Evolutionary conservation across 176 grass and related monocot genomes (phyloP).

Genomic region (Avena sativa): DNA sequence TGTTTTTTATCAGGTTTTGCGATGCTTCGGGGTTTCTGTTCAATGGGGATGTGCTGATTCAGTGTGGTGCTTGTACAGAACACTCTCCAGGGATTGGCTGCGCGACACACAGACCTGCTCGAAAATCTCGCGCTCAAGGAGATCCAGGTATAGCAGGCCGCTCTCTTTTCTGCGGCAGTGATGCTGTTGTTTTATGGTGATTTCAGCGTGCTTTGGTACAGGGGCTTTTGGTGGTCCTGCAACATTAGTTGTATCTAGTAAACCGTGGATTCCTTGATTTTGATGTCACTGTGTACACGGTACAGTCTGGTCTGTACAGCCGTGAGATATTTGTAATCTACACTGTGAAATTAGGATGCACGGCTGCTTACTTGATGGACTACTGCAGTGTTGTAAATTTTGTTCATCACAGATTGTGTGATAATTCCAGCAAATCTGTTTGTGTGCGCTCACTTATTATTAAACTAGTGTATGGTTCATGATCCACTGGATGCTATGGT

Average conservation of each 20-base stretch:
- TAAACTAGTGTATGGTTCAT: not conserved
- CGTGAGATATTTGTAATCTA: not conserved
- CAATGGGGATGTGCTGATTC: constrained; percentile 1
- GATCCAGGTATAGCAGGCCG: constrained; percentile 62
- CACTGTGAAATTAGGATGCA: constrained; percentile 1
- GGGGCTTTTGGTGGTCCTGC: not conserved
- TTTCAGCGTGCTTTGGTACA: not conserved
- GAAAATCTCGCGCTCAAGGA: constrained; percentile 74
- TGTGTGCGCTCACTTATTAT: not conserved
- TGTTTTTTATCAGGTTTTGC: too few relatives aligned
- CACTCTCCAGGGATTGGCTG: constrained; percentile 76
- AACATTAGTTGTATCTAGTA: not conserved
- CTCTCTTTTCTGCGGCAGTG: not conserved
- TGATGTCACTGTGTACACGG: not conserved
- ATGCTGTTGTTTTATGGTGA: not conserved
- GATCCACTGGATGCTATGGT: not conserved
- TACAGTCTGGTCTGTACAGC: not conserved
- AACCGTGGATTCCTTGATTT: not conserved
- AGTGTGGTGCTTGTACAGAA: constrained; percentile 42
- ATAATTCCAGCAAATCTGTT: not conserved
- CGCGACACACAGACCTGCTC: constrained; percentile 61
- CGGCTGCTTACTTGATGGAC: not conserved
- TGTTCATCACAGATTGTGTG: too few relatives aligned
- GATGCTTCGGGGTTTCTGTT: not conserved
- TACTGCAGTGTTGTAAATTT: not conserved